These are phyloP conservation scores for Rasamsonia emersonii DNA, from an alignment of 2,329 filamentous ascomycete genomes.

Conservation along the genomic window DNA sequence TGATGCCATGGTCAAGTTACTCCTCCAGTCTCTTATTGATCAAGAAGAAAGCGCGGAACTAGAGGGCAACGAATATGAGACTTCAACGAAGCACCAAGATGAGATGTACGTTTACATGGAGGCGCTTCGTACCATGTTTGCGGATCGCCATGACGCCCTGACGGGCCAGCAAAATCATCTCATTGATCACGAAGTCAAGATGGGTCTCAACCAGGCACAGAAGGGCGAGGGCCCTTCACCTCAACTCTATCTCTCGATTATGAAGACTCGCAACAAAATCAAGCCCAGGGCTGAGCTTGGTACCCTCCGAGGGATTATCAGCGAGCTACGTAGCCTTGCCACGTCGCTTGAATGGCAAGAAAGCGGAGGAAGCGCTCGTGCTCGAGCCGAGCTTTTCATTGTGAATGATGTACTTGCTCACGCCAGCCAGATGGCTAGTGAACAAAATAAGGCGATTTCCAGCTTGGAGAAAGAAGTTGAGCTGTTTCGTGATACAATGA, in stretches of 20 bases:
- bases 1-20: constrained; percentile 59
- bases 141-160: constrained; percentile 69
- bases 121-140: constrained; percentile 63
- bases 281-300: constrained; percentile 41
- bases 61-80: constrained; percentile 83
- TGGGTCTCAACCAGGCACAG: constrained; percentile 52
- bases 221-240: constrained; percentile 63
- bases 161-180: constrained; percentile 70
- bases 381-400: constrained; percentile 55
- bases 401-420: constrained; percentile 54
- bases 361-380: constrained; percentile 46
- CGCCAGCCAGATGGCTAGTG: constrained; percentile 45
- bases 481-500: constrained; percentile 69
- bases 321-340: constrained; percentile 58
- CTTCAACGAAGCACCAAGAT: constrained; percentile 80
- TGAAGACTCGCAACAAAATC: constrained; percentile 37
- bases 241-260: constrained; percentile 46
- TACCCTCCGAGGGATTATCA: constrained; percentile 63
- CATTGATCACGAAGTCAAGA: constrained; percentile 62
- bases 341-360: constrained; percentile 52
- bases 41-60: constrained; percentile 66
- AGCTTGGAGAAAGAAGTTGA: constrained; percentile 59
- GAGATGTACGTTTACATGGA: constrained; percentile 82
- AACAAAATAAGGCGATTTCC: constrained; percentile 44
- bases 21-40: constrained; percentile 70